Conservation (phyloP, 208 protist species). For the Acanthamoeba royreba region DNA sequence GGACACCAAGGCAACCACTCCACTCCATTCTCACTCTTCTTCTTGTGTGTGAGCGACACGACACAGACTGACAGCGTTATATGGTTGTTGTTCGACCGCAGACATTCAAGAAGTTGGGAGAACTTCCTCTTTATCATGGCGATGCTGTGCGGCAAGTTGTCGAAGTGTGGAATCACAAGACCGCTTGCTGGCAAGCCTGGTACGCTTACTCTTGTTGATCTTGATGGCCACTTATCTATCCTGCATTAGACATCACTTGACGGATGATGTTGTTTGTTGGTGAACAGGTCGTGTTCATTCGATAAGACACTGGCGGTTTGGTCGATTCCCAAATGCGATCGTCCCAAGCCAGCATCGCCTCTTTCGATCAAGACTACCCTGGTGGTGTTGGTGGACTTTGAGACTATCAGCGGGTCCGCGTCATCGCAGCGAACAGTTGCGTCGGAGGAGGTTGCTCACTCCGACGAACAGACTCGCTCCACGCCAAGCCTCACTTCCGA, state of each 20-base stretch:
- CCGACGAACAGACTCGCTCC: too few relatives aligned
- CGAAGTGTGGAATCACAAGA: slow-evolving; percentile 7
- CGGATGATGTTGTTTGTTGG: not conserved
- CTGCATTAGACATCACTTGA: not conserved
- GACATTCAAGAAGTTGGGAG: slow-evolving; percentile 24
- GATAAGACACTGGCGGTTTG: slow-evolving; percentile 28
- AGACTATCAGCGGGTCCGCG: not conserved
- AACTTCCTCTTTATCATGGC: not conserved
- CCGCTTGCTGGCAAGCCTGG: not conserved
- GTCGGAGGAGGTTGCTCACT: too few relatives aligned
- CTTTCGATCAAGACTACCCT: not conserved
- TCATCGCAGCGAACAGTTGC: too few relatives aligned
- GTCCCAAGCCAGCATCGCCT: not conserved
- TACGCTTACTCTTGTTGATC: not conserved
- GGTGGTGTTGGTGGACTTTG: not conserved
- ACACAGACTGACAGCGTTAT: not conserved
- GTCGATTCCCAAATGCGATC: not conserved
- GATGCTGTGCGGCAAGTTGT: not conserved
- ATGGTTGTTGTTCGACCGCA: not conserved
- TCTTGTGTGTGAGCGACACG: not conserved
- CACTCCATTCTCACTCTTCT: not conserved
- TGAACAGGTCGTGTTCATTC: not conserved
- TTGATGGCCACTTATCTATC: not conserved
- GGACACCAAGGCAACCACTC: not conserved
- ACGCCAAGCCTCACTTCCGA: too few relatives aligned